phyloP scores from a whole-genome alignment of 2,329 filamentous ascomycete genomes.

The Fusarium tupiense region DNA sequence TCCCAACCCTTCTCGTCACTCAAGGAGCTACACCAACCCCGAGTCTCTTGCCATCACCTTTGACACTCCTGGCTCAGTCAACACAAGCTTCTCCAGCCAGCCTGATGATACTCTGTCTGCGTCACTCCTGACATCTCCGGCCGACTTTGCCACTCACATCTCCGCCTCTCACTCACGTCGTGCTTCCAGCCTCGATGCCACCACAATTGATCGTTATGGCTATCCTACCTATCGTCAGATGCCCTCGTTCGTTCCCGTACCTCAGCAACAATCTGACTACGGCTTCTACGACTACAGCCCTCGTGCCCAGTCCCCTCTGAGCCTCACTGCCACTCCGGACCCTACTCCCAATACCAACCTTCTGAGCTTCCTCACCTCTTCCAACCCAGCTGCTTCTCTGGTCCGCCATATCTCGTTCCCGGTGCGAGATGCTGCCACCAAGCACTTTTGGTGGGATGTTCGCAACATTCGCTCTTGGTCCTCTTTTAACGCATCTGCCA shows the following conservation, averaged over 20 bases:
- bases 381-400: slow-evolving; percentile 84
- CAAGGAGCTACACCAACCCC: slow-evolving; percentile 69
- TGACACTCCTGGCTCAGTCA: slow-evolving; percentile 42
- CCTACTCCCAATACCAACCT: slow-evolving; percentile 72
- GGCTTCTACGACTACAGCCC: slow-evolving; percentile 57
- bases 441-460: slow-evolving; percentile 96
- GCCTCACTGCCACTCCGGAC: slow-evolving; percentile 54
- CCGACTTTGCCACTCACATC: slow-evolving; percentile 60
- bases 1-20: slow-evolving; percentile 54
- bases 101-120: slow-evolving; percentile 44
- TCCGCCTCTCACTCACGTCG: slow-evolving; percentile 56
- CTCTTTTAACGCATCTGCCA: slow-evolving; percentile 77
- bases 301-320: slow-evolving; percentile 58
- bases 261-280: slow-evolving; percentile 49
- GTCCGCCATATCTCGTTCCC: slow-evolving; percentile 81
- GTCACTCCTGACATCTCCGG: slow-evolving; percentile 74
- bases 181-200: slow-evolving; percentile 74
- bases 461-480: slow-evolving; percentile 87
- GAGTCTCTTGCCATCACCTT: slow-evolving; percentile 59
- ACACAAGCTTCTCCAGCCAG: slow-evolving; percentile 53
- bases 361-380: slow-evolving; percentile 77
- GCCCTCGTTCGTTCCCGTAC: slow-evolving; percentile 55
- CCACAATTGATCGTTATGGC: slow-evolving; percentile 74
- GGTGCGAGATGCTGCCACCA: slow-evolving; percentile 72
- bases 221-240: slow-evolving; percentile 88